These are phyloP conservation scores for Colletotrichum sp. DNA, from an alignment of 2,329 filamentous ascomycete species.

Conservation along the genomic window DNA sequence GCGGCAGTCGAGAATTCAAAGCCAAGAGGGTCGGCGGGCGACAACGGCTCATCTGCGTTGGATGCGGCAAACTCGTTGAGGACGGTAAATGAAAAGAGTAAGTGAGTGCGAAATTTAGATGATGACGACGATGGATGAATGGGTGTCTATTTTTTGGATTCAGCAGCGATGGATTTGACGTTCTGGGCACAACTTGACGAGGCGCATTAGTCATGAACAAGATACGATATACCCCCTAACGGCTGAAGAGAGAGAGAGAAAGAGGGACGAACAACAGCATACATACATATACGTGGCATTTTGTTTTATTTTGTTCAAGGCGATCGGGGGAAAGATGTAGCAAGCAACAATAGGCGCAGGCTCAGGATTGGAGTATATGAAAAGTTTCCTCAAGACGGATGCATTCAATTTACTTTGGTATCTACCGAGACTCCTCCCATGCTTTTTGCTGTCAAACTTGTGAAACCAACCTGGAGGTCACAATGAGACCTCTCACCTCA, in stretches of 20 bases:
- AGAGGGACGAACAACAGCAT: background rate
- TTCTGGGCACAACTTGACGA: background rate
- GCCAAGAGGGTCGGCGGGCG: slow-evolving; percentile 57
- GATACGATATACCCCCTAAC: slow-evolving; percentile 13
- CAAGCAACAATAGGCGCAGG: background rate
- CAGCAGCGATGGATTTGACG: slow-evolving; percentile 8
- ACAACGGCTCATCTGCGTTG: slow-evolving; percentile 65
- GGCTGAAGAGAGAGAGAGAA: background rate
- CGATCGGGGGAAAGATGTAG: background rate
- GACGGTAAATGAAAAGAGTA: background rate
- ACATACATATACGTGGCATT: background rate
- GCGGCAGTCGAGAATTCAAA: slow-evolving; percentile 66
- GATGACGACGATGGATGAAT: background rate
- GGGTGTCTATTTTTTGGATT: background rate
- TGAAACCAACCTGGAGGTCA: background rate
- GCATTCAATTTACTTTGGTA: background rate
- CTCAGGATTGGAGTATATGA: background rate
- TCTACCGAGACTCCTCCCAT: background rate
- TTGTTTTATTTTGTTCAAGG: background rate
- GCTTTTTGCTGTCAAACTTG: background rate
- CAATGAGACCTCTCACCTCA: background rate
- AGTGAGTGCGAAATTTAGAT: background rate
- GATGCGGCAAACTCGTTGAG: slow-evolving; percentile 46
- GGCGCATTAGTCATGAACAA: slow-evolving; percentile 13
- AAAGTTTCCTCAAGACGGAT: background rate